Percentiles rank a stretch among this genome's conserved stretches.
phyloP scores from a whole-genome alignment of 2,329 filamentous ascomycete genomes.

The Penicillium nordicum region DNA sequence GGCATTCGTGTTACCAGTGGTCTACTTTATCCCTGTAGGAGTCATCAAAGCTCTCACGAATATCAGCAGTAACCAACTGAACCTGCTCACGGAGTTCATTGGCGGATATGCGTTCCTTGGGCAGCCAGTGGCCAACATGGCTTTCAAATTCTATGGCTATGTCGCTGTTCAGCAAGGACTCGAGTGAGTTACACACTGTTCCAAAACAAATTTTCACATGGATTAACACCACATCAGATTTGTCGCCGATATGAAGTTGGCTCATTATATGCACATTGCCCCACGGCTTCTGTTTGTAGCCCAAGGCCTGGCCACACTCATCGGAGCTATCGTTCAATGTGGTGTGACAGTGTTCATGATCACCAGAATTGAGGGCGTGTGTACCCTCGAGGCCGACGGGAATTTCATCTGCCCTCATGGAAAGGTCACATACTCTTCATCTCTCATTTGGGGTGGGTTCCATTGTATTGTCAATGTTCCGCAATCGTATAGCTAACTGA shows the following conservation, averaged over 20 bases:
- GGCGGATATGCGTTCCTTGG: slow-evolving; percentile 49
- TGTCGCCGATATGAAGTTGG: slow-evolving; percentile 63
- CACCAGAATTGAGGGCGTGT: slow-evolving; percentile 46
- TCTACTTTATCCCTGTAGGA: slow-evolving; percentile 49
- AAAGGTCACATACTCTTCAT: slow-evolving; percentile 64
- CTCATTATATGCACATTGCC: slow-evolving; percentile 49
- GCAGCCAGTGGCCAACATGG: slow-evolving; percentile 50
- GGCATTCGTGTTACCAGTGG: slow-evolving; percentile 44
- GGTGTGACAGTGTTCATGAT: slow-evolving; percentile 51
- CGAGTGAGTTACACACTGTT: slow-evolving; percentile 25
- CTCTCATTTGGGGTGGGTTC: slow-evolving; percentile 62
- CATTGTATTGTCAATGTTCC: background rate
- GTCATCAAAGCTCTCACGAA: slow-evolving; percentile 51
- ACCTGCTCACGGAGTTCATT: slow-evolving; percentile 49
- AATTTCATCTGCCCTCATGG: slow-evolving; percentile 59
- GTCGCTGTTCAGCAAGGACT: slow-evolving; percentile 64
- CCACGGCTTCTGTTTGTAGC: slow-evolving; percentile 51
- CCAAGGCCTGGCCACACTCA: slow-evolving; percentile 51
- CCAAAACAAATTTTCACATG: background rate
- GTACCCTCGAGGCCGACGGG: slow-evolving; percentile 55
- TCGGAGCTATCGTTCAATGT: slow-evolving; percentile 49
- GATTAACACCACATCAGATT: slow-evolving; percentile 46
- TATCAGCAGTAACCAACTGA: slow-evolving; percentile 48
- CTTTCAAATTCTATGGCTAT: slow-evolving; percentile 71
- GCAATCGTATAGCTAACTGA: background rate